These are phyloP conservation scores for Chamaenerion angustifolium DNA, from an alignment of 345 rosid genomes.

Conservation along the genomic window DNA sequence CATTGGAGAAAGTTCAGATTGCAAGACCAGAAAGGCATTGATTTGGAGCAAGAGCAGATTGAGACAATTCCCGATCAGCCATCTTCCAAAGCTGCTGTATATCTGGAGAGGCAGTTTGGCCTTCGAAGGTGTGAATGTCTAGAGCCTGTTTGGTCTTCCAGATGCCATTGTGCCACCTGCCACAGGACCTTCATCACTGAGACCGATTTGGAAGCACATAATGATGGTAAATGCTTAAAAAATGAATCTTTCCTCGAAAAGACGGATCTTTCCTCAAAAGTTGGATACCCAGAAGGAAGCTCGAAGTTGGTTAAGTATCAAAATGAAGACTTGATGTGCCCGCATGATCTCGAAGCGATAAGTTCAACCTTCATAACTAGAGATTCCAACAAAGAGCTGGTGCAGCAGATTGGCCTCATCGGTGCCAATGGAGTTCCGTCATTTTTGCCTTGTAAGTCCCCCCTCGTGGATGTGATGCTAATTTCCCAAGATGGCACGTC, in stretches of 20 bases:
- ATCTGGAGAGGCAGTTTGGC: conserved; percentile 67
- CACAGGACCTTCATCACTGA: conserved; percentile 51
- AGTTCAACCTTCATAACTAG: conserved; percentile 62
- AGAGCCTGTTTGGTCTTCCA: conserved; percentile 70
- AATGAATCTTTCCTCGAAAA: conserved; percentile 8
- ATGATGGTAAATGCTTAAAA: conserved; percentile 33
- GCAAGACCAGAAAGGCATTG: conserved; percentile 24
- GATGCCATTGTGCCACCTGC: conserved; percentile 68
- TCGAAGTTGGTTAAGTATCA: conserved; percentile 50
- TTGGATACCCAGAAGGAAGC: conserved; percentile 22
- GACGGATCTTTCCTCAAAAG: conserved; percentile 20
- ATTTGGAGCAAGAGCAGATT: conserved; percentile 11
- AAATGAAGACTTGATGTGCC: conserved; percentile 36
- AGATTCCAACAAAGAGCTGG: conserved; percentile 75
- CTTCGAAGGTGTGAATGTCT: conserved; percentile 66
- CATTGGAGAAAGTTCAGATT: conserved; percentile 45
- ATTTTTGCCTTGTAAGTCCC: conserved; percentile 37
- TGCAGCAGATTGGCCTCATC: conserved; percentile 71
- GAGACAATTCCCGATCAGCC: conserved; percentile 19
- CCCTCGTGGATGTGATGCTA: conserved; percentile 26
- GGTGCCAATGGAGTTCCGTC: conserved; percentile 65
- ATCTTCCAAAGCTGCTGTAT: conserved; percentile 50
- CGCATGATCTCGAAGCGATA: conserved; percentile 55
- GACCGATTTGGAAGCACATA: conserved; percentile 48
- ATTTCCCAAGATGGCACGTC: conserved; percentile 17